phyloP scores from a whole-genome alignment of 179 eudicot species.

The Dionaea muscipula region DNA sequence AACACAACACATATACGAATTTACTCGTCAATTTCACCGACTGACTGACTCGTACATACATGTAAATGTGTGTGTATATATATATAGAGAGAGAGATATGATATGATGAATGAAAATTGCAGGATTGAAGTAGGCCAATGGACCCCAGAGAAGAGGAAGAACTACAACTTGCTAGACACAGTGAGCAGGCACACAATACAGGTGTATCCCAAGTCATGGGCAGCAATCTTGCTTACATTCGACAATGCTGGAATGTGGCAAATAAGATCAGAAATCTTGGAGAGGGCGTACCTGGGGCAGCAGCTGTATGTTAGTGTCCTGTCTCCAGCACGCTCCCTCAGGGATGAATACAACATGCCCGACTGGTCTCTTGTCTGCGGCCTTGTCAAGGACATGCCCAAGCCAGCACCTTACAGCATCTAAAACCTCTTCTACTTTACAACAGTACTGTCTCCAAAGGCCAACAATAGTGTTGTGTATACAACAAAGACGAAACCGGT shows the following conservation, averaged over 20 bases:
- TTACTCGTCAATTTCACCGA: background rate
- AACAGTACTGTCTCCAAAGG: too few species aligned
- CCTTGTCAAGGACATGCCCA: constrained; percentile 40
- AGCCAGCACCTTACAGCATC: constrained; percentile 21
- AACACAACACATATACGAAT: background rate
- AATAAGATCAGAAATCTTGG: constrained; percentile 26
- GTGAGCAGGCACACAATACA: constrained; percentile 45
- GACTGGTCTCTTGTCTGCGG: constrained; percentile 36
- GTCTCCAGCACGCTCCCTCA: constrained; percentile 24
- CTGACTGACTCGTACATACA: background rate
- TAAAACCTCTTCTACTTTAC: too few species aligned
- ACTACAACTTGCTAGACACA: constrained; percentile 46
- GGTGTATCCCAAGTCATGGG: constrained; percentile 59
- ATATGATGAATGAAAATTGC: constrained; percentile 5
- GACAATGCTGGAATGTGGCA: constrained; percentile 66
- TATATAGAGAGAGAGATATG: too few species aligned
- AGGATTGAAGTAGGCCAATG: constrained; percentile 53
- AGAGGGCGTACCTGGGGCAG: constrained; percentile 49
- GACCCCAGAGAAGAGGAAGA: constrained; percentile 47
- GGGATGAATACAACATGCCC: constrained; percentile 46
- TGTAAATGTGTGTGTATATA: too few species aligned
- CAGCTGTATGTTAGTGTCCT: constrained; percentile 54
- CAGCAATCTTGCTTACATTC: constrained; percentile 42
- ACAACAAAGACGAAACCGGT: too few species aligned
- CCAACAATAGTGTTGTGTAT: too few species aligned